A percentile compares a stretch with the other conserved stretches of the same genome.
Evolutionary conservation across 202 grass and related monocot species (phyloP).

Genomic region (Zoysia matrella): DNA sequence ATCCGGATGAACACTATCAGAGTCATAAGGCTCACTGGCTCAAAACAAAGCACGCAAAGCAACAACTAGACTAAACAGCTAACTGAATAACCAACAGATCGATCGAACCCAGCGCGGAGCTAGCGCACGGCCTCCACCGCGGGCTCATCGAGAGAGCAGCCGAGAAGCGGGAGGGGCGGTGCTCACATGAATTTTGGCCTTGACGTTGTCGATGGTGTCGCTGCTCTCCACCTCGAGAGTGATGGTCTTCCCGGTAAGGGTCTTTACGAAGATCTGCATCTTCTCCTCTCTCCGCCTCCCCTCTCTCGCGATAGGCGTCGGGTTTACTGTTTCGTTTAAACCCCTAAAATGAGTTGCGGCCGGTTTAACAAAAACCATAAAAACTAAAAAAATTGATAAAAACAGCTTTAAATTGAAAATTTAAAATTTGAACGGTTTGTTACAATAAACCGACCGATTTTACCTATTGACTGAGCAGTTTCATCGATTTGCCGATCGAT

Average conservation of each 20-base stretch:
- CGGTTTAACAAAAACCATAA: no score
- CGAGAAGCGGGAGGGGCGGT: background rate
- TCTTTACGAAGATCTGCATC: slow-evolving; percentile 99
- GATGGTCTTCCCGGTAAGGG: slow-evolving; percentile 85
- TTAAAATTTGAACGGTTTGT: no score
- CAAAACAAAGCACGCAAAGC: no score
- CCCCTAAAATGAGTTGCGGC: no score
- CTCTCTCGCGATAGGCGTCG: background rate
- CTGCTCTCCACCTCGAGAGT: slow-evolving; percentile 92
- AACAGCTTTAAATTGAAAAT: no score
- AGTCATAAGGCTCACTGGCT: background rate
- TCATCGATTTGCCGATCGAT: no score
- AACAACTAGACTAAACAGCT: slow-evolving; percentile 16
- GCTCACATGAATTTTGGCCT: slow-evolving; percentile 79
- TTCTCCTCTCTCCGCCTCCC: slow-evolving; percentile 15
- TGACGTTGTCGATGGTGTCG: slow-evolving; percentile 92
- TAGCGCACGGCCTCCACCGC: background rate
- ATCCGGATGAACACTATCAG: background rate
- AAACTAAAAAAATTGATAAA: no score
- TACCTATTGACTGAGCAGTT: no score
- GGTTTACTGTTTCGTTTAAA: no score
- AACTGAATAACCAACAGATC: slow-evolving; percentile 18
- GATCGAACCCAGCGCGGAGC: background rate
- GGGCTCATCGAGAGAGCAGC: background rate
- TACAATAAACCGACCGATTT: no score